Evolutionary conservation across 768 basidiomycete genomes (phyloP).

Genomic region (Pluteus cervinus): DNA sequence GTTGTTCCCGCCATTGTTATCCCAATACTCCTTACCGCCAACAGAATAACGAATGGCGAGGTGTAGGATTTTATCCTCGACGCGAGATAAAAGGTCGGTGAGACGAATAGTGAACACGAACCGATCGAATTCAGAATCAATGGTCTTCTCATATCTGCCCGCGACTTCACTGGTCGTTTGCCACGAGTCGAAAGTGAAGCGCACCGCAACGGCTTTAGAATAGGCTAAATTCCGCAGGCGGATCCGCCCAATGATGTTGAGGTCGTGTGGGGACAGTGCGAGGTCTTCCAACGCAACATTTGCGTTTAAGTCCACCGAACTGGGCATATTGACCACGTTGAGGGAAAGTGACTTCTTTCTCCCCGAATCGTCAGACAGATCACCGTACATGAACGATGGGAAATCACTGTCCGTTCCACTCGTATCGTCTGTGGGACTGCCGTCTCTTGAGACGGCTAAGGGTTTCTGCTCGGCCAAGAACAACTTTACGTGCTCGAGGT

Average conservation of each 20-base stretch:
- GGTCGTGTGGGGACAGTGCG: conserved; percentile 42
- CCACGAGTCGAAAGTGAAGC: conserved; percentile 94
- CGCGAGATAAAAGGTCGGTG: conserved; percentile 67
- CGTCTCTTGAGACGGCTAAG: conserved; percentile 85
- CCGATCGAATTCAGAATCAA: conserved; percentile 55
- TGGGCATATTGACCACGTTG: conserved; percentile 64
- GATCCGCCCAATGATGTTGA: conserved; percentile 63
- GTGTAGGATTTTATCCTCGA: conserved; percentile 79
- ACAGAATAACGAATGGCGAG: conserved; percentile 72
- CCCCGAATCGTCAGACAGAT: conserved; percentile 22
- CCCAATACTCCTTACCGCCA: conserved; percentile 81
- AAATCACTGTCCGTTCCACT: conserved; percentile 78
- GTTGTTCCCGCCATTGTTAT: conserved; percentile 78
- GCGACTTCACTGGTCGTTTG: conserved; percentile 93
- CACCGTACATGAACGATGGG: conserved; percentile 60
- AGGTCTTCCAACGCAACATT: conserved; percentile 54
- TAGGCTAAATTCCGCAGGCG: conserved; percentile 84
- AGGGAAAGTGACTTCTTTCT: conserved; percentile 43
- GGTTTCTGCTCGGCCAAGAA: conserved; percentile 96
- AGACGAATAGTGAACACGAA: conserved; percentile 76
- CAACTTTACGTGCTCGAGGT: conserved; percentile 91
- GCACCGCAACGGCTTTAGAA: conserved; percentile 79
- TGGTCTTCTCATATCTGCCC: conserved; percentile 53
- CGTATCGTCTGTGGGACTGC: conserved; percentile 80
- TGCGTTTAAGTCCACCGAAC: conserved; percentile 25